Percentiles rank a stretch among this genome's conserved stretches.
Evolutionary conservation across 75 land plant genomes (phyloP).

Genomic region (Pseudotsuga menziesii): DNA sequence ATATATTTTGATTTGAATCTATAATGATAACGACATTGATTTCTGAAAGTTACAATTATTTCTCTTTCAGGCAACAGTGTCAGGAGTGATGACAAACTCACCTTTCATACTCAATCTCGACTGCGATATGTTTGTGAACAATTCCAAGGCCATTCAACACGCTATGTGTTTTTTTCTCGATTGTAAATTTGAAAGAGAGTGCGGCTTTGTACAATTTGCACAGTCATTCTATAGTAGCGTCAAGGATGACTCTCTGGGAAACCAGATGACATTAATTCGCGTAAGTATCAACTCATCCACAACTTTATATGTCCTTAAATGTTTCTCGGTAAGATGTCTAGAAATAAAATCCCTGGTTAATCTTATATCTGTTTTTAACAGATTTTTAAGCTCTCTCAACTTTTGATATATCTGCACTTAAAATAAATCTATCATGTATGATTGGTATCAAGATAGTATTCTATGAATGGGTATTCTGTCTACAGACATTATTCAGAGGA

Average conservation of each 20-base stretch:
- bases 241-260: slow-evolving; percentile 22
- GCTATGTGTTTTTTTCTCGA: slow-evolving; percentile 28
- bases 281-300: neutral
- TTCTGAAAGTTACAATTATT: too few relatives aligned
- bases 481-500: slow-evolving; percentile 14
- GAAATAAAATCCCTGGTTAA: too few relatives aligned
- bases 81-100: slow-evolving; percentile 6
- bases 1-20: neutral
- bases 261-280: neutral
- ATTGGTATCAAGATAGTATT: too few relatives aligned
- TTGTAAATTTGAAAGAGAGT: slow-evolving; percentile 5
- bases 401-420: too few relatives aligned
- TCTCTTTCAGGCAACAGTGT: neutral
- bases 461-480: too few relatives aligned
- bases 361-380: too few relatives aligned
- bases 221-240: slow-evolving; percentile 15
- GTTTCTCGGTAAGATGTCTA: too few relatives aligned
- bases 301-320: too few relatives aligned
- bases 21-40: neutral
- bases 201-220: slow-evolving; percentile 26
- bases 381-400: too few relatives aligned
- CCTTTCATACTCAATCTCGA: slow-evolving; percentile 10
- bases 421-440: too few relatives aligned
- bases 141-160: slow-evolving; percentile 15
- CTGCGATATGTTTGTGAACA: slow-evolving; percentile 26